Percentiles rank a stretch among this genome's conserved stretches.
Conservation (phyloP, 768 basidiomycete species). For the Xerocomellus chrysenteron region DNA sequence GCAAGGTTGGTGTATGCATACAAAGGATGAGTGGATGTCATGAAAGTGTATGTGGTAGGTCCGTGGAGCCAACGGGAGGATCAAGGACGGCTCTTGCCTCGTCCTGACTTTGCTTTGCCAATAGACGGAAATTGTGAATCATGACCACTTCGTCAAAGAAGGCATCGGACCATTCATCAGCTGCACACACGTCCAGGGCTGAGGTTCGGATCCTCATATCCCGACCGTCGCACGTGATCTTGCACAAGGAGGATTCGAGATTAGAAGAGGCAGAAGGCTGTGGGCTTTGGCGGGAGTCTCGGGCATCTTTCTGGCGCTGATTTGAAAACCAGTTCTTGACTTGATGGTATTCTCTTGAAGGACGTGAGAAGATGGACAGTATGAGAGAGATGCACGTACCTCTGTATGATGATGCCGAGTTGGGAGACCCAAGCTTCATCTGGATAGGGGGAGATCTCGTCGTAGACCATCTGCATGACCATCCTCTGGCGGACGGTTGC, state of each 20-base stretch:
- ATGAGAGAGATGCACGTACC: constrained; percentile 37
- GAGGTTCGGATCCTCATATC: constrained; percentile 48
- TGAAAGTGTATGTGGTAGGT: constrained; percentile 24
- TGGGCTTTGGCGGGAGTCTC: constrained; percentile 36
- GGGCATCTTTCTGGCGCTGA: constrained; percentile 51
- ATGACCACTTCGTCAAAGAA: constrained; percentile 63
- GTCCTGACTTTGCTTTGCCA: constrained; percentile 38
- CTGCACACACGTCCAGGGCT: constrained; percentile 42
- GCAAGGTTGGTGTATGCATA: constrained; percentile 30
- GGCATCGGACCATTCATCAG: constrained; percentile 56
- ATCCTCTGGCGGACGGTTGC: constrained; percentile 54
- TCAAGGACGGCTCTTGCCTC: constrained; percentile 31
- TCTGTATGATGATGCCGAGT: constrained; percentile 54
- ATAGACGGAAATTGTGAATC: constrained; percentile 50
- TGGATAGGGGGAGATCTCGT: constrained; percentile 66
- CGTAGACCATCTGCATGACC: constrained; percentile 62
- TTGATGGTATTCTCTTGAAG: constrained; percentile 52
- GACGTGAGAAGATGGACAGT: constrained; percentile 1
- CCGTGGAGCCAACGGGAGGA: constrained; percentile 23
- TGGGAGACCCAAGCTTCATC: constrained; percentile 60
- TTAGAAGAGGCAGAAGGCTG: constrained; percentile 33
- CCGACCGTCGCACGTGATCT: constrained; percentile 37
- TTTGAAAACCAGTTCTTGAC: constrained; percentile 71
- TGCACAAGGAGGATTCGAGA: constrained; percentile 35
- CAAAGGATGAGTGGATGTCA: constrained; percentile 27